phyloP scores from a whole-genome alignment of 345 rosid species.

The Barbarea vulgaris region DNA sequence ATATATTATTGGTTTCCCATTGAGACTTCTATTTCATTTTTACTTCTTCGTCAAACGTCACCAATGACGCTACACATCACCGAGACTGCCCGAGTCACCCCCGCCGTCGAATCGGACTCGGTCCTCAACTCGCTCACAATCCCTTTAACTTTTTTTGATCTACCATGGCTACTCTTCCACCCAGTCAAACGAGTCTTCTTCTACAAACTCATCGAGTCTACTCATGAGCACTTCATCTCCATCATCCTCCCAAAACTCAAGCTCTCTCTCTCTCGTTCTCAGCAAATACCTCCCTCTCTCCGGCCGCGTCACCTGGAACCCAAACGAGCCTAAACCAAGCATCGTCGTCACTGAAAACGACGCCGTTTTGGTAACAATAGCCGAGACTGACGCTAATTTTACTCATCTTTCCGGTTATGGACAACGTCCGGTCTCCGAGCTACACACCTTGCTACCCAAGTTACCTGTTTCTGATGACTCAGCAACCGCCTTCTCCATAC shows the following conservation, averaged over 20 bases:
- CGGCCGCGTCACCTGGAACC: conserved; percentile 39
- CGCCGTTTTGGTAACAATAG: conserved; percentile 38
- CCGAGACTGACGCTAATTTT: conserved; percentile 34
- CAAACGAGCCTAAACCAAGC: conserved; percentile 31
- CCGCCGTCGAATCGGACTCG: conserved; percentile 21
- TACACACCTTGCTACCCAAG: conserved; percentile 34
- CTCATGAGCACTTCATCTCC: conserved; percentile 31
- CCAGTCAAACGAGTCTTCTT: conserved; percentile 44
- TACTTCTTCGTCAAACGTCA: neutral
- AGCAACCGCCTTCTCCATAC: conserved; percentile 18
- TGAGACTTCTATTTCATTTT: neutral
- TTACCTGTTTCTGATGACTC: conserved; percentile 18
- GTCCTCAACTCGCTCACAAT: conserved; percentile 18
- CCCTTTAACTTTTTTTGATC: conserved; percentile 42
- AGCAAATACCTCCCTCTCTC: conserved; percentile 42
- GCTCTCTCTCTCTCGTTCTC: conserved; percentile 45
- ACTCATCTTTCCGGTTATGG: conserved; percentile 25
- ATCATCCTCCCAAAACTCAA: conserved; percentile 46
- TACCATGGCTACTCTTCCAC: conserved; percentile 32
- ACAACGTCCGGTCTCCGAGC: conserved; percentile 10
- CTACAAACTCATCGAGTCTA: conserved; percentile 37
- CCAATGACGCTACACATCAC: neutral
- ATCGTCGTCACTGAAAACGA: conserved; percentile 30
- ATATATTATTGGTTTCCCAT: neutral
- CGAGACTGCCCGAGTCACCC: conserved; percentile 25